Conservation (phyloP, 202 grass and related monocot genomes). For the Elaeis oleifera region DNA sequence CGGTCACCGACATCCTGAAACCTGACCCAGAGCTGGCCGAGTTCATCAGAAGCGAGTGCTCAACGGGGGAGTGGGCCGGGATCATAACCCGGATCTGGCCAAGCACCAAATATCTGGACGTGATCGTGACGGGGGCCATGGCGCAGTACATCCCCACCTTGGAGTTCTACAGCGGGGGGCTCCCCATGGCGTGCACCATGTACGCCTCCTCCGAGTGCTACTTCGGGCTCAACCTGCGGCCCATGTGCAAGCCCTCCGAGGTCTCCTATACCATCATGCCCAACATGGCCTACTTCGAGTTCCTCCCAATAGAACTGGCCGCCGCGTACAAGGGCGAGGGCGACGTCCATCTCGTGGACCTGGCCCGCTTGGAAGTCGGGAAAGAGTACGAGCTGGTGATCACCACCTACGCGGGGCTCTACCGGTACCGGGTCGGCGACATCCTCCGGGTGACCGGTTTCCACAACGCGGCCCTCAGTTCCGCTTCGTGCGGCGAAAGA, state of each 20-base stretch:
- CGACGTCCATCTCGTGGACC: conserved; percentile 23
- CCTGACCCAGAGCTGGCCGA: conserved; percentile 50
- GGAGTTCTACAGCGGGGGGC: conserved; percentile 66
- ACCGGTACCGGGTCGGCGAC: conserved; percentile 56
- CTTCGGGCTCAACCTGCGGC: conserved; percentile 44
- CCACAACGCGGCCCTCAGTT: conserved; percentile 66
- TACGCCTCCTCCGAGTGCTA: conserved; percentile 51
- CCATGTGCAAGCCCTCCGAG: conserved; percentile 42
- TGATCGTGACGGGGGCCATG: conserved; percentile 94
- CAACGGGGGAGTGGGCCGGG: conserved; percentile 58
- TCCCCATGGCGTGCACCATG: conserved; percentile 97
- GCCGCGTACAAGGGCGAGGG: conserved; percentile 2
- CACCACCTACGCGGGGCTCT: conserved; percentile 57
- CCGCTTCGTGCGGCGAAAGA: conserved; percentile 65
- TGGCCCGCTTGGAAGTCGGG: conserved; percentile 29
- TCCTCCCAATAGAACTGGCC: conserved; percentile 33
- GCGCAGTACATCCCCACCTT: conserved; percentile 94
- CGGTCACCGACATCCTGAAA: conserved; percentile 52
- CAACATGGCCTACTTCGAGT: conserved; percentile 73
- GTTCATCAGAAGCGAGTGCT: conserved; percentile 54
- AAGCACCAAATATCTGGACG: conserved; percentile 87
- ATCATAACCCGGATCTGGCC: conserved; percentile 87
- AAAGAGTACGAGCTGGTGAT: conserved; percentile 62
- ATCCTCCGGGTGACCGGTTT: conserved; percentile 41
- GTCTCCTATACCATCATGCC: conserved; percentile 63